Percentiles rank a stretch among this genome's conserved stretches.
Evolutionary conservation across 2,329 filamentous ascomycete species (phyloP).

Genomic region (Hymenoscyphus occultus): DNA sequence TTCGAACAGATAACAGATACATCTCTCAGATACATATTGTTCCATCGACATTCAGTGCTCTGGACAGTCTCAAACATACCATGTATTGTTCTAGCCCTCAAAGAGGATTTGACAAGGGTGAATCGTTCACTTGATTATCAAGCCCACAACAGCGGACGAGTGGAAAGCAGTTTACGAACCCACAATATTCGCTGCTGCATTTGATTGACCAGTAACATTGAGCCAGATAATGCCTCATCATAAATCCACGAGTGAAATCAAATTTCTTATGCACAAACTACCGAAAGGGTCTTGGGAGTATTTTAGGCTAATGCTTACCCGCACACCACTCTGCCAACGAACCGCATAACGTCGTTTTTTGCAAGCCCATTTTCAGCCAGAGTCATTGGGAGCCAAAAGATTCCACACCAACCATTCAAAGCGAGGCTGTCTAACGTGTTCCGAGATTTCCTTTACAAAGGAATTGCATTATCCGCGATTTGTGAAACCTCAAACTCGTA

Average conservation of each 20-base stretch:
- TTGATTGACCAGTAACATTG: not conserved
- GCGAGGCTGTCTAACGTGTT: not conserved
- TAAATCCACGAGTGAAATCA: conserved; percentile 1
- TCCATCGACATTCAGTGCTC: not conserved
- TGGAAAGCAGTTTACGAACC: too few relatives aligned
- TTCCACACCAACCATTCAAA: not conserved
- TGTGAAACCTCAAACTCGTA: not conserved
- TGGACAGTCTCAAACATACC: not conserved
- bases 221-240: not conserved
- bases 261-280: not conserved
- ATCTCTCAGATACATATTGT: not conserved
- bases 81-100: not conserved
- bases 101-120: too few relatives aligned
- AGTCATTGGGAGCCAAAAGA: not conserved
- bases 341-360: not conserved
- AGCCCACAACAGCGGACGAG: too few relatives aligned
- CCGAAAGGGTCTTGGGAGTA: not conserved
- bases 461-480: not conserved
- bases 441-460: not conserved
- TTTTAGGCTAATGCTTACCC: not conserved
- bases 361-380: not conserved
- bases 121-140: too few relatives aligned
- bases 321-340: not conserved
- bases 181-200: too few relatives aligned
- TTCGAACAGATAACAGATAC: not conserved